Evolutionary conservation across 768 basidiomycete genomes (phyloP).

Genomic region (Suillus tomentosus): DNA sequence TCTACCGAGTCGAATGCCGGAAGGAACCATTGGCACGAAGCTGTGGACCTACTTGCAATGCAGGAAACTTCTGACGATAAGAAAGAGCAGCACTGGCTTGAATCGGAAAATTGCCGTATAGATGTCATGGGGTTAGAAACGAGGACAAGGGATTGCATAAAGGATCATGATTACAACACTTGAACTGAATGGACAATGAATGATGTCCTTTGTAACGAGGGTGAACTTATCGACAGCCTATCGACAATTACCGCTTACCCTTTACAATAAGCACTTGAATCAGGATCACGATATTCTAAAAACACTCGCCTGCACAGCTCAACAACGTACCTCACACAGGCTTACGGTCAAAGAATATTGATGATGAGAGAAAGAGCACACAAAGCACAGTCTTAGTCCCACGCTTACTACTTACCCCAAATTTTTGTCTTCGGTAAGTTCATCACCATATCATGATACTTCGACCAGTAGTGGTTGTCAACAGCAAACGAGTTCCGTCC

Average conservation of each 20-base stretch:
- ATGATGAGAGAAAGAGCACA: not conserved
- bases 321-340: not conserved
- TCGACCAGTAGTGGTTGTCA: not conserved
- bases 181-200: too few relatives aligned
- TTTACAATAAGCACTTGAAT: not conserved
- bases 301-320: not conserved
- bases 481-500: not conserved
- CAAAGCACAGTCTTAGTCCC: not conserved
- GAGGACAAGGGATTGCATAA: not conserved
- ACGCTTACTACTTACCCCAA: not conserved
- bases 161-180: not conserved
- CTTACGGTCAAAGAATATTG: not conserved
- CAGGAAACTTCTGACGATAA: not conserved
- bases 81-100: not conserved
- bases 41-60: not conserved
- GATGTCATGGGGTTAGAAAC: not conserved
- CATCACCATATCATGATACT: not conserved
- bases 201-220: not conserved
- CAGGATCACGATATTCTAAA: not conserved
- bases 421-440: not conserved
- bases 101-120: constrained; percentile 1
- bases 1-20: not conserved
- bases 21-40: not conserved
- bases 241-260: not conserved
- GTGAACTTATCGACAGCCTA: not conserved